These are phyloP conservation scores for Globisporangium cederbergense DNA, from an alignment of 352 stramenopile genomes.

Conservation along the genomic window DNA sequence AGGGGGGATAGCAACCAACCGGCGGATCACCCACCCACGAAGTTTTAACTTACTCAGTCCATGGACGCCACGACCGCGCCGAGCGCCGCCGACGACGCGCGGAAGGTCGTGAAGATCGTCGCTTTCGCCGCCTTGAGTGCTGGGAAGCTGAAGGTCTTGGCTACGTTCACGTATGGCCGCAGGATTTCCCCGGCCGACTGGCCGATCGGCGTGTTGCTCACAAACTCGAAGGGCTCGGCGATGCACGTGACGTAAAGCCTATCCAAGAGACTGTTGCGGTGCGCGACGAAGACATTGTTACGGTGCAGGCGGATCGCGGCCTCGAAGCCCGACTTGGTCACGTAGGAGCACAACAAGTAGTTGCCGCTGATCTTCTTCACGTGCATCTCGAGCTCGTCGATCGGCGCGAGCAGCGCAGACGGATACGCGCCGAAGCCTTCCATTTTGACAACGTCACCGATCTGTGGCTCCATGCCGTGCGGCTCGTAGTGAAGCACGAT, in stretches of 20 bases:
- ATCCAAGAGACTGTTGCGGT: slow-evolving; percentile 67
- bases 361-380: slow-evolving; percentile 82
- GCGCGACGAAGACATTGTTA: slow-evolving; percentile 75
- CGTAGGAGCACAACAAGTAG: slow-evolving; percentile 72
- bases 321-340: slow-evolving; percentile 63
- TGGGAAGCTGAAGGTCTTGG: slow-evolving; percentile 63
- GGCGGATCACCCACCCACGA: neutral
- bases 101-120: slow-evolving; percentile 71
- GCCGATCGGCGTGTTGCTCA: slow-evolving; percentile 60
- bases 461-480: slow-evolving; percentile 67
- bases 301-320: slow-evolving; percentile 60
- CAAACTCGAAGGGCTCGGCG: slow-evolving; percentile 69
- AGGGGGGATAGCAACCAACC: too few species aligned
- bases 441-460: slow-evolving; percentile 73
- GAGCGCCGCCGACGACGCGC: slow-evolving; percentile 62
- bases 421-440: slow-evolving; percentile 76
- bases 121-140: slow-evolving; percentile 60
- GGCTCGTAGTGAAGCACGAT: slow-evolving; percentile 79
- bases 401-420: slow-evolving; percentile 51
- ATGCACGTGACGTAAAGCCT: slow-evolving; percentile 67
- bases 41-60: slow-evolving; percentile 27
- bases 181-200: slow-evolving; percentile 48
- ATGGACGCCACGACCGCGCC: slow-evolving; percentile 64
- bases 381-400: slow-evolving; percentile 71
- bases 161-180: slow-evolving; percentile 66